Base-by-base conservation (phyloP, 2,329 filamentous ascomycete species). In the Pyrenophora graminea region DNA sequence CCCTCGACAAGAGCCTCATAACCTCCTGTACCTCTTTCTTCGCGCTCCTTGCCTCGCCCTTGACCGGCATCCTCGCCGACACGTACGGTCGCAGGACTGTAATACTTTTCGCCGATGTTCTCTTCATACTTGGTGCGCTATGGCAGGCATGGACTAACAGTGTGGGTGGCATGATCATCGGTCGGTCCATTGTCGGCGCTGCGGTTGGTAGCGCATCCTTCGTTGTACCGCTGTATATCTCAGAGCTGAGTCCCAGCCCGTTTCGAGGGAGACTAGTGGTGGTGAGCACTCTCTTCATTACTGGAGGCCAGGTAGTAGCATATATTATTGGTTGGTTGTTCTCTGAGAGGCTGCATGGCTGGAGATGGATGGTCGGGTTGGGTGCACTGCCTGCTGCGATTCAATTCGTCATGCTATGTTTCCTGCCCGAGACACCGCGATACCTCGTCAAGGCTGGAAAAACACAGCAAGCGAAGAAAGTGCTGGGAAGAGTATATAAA, bases 301-400 rank as follows among this genome's bases (percentile, higher is more conserved):
- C 92, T 0, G 79, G 89, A 9, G 93, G 93, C 0, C 92, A 97
- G 74, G 89, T 96, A 2, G 83, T 95, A 17, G 92, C 93, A 2
- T 97, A 97, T 72, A 70, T 95, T 1, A 76, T 91, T 6, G 93
- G 93, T 1, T 96, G 89, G 88, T 72, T 80, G 0, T 87, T 96
- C 39, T 81, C 85, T 5, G 55, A 56, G 8, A 80, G 82, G 6
- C 53, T 44, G 3, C 58, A 65, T 38, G 90, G 88, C 1, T 97
- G 93, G 92, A 80, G 91, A 42, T 95, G 89, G 86, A 92, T 96
- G 83, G 91, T 97, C 0, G 92, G 92, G 0, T 74, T 97, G 0
- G 93, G 92, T 0, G 89, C 89, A 7, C 55, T 88, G 21, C 93
- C 93, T 0, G 92, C 91, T 0, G 71, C 83, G 0, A 48, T 91